Evolutionary conservation across 768 basidiomycete genomes (phyloP), one percentile per base, ranked within the genome.

Genomic region (Leucocoprinus leucothites): DNA sequence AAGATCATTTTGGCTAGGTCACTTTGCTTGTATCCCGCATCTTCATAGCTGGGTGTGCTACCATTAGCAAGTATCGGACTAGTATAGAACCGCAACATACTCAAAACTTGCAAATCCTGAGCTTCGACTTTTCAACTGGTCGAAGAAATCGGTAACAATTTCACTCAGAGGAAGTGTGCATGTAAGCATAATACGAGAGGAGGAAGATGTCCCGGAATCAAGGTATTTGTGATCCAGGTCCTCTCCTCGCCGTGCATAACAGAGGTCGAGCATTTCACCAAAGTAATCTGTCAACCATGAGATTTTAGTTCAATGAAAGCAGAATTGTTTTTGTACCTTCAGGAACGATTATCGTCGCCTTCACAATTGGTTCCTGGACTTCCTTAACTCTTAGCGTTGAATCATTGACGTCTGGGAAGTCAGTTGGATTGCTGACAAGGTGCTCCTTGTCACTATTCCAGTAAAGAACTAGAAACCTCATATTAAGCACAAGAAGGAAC

Each of bases 181-280:
- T 11, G 83, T 88, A 59, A 98, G 71, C 51, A 96, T 89, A 36
- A 90, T 81, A 22, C 93, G 84, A 7, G 87, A 73, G 16, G 85
- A 80, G 9, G 69, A 60, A 2, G 65, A 68, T 14, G 74, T 73
- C 34, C 79, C 77, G 42, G 76, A 63, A 57, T 96, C 93, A 18
- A 98, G 77, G 65, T 95, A 93, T 28, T 81, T 81, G 70, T 95
- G 88, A 36, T 94, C 88, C 50, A 96, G 69, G 45, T 91, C 83
- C 53, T 87, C 83, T 1, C 87, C 96, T 45, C 97, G 84, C 65
- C 91, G 92, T 3, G 81, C 77, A 67, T 85, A 90, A 66, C 94
- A 97, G 1, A 98, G 80, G 38, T 91, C 89, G 89, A 98, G 95
- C 88, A 99, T 94, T 43, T 89, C 88, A 7, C 96, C 96, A 31